Evolutionary conservation across 192 early-diverging fungal species (phyloP), one percentile per base, ranked within the genome.

Genomic region (Gonapodya prolifera): DNA sequence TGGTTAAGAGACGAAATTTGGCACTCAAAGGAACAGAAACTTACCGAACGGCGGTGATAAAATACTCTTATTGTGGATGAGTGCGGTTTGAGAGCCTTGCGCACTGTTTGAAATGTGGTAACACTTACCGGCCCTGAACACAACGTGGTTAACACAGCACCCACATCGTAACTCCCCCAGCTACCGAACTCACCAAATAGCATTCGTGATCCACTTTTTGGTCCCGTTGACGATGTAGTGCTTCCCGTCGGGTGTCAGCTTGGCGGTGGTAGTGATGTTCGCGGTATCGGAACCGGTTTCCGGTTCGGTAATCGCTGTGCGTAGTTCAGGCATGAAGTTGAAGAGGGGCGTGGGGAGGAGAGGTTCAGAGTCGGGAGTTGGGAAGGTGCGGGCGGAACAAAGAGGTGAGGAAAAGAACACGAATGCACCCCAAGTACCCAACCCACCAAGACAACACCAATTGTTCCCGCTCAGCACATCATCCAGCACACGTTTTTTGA

Each of bases 291-390:
- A 89, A 34, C 86, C 86, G 34, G 86, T 34, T 77, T 81, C 80
- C 29, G 92, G 94, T 81, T 95, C 93, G 8, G 93, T 94, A 77
- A 94, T 92, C 2, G 90, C 91, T 61, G 8, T 61, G 8, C n/a
- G n/a, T n/a, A n/a, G n/a, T n/a, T n/a, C n/a, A n/a, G n/a, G n/a
- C n/a, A n/a, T n/a, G n/a, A n/a, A n/a, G n/a, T n/a, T n/a, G n/a
- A n/a, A n/a, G n/a, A n/a, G n/a, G n/a, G n/a, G n/a, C n/a, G n/a
- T n/a, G n/a, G n/a, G n/a, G n/a, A n/a, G n/a, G n/a, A n/a, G n/a
- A n/a, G n/a, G n/a, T n/a, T n/a, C n/a, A n/a, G n/a, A n/a, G n/a
- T n/a, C n/a, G n/a, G n/a, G n/a, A n/a, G n/a, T n/a, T n/a, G n/a
- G n/a, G n/a, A n/a, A n/a, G n/a, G n/a, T n/a, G n/a, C n/a, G n/a